These are phyloP conservation scores for Beauveria brongniartii DNA, from an alignment of 2,329 filamentous ascomycete genomes.

Conservation along the genomic window DNA sequence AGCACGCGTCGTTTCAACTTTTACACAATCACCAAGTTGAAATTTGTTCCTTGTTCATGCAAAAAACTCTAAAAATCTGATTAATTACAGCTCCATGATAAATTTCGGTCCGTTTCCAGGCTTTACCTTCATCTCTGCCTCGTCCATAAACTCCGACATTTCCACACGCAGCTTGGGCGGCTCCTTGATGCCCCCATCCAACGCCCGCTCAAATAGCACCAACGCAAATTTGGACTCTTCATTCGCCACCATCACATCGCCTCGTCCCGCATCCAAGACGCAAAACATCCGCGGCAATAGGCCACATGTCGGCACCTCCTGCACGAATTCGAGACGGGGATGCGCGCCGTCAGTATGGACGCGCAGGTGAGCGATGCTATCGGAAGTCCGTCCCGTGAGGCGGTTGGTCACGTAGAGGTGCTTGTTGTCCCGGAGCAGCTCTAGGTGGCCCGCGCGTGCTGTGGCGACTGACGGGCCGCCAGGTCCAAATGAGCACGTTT, in stretches of 20 bases:
- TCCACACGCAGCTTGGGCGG: neutral
- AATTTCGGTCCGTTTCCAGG: constrained; percentile 9
- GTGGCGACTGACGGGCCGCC: constrained; percentile 23
- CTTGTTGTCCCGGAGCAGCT: constrained; percentile 31
- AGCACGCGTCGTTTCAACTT: neutral
- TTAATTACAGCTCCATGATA: neutral
- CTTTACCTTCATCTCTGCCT: neutral
- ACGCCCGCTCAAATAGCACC: neutral
- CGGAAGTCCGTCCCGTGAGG: constrained; percentile 34
- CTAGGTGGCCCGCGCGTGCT: constrained; percentile 38
- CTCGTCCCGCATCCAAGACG: constrained; percentile 13
- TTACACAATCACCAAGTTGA: neutral
- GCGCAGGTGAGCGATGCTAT: constrained; percentile 41
- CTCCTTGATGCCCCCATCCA: neutral
- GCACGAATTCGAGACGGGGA: constrained; percentile 24
- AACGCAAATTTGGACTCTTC: neutral
- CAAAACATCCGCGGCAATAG: constrained; percentile 40
- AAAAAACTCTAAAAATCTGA: no score
- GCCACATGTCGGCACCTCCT: constrained; percentile 28
- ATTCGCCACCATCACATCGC: constrained; percentile 2
- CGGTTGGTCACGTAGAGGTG: constrained; percentile 46
- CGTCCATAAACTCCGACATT: constrained; percentile 9
- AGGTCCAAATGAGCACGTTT: constrained; percentile 33
- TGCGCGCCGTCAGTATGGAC: constrained; percentile 18
- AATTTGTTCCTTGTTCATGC: no score